These are phyloP conservation scores for Astragalus membranaceus DNA, from an alignment of 306 rosid species.

Conservation along the genomic window DNA sequence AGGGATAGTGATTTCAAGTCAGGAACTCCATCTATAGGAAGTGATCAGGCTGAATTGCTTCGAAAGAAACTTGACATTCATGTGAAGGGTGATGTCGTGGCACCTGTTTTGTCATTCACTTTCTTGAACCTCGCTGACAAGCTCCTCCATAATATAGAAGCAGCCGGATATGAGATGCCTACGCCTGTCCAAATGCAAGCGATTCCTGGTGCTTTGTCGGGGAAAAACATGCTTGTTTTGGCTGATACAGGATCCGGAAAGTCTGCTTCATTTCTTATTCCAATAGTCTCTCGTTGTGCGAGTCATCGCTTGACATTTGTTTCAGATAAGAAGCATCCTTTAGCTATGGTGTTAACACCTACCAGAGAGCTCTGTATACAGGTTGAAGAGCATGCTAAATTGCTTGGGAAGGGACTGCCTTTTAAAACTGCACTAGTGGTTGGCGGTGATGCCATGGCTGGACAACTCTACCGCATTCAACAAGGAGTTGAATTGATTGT, in stretches of 20 bases:
- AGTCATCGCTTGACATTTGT: conserved; percentile 27
- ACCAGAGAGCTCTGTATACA: conserved; percentile 81
- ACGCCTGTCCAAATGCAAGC: conserved; percentile 94
- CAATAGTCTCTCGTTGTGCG: conserved; percentile 50
- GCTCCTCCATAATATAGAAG: conserved; percentile 67
- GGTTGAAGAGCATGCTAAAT: conserved; percentile 76
- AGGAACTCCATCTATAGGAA: conserved; percentile 24
- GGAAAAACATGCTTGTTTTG: conserved; percentile 69
- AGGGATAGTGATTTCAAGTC: conserved; percentile 30
- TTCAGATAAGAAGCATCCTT: conserved; percentile 42
- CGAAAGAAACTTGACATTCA: conserved; percentile 55
- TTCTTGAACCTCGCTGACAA: conserved; percentile 52
- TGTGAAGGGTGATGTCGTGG: conserved; percentile 49
- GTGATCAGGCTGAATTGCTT: conserved; percentile 44
- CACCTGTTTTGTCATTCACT: conserved; percentile 57
- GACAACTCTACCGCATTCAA: conserved; percentile 69
- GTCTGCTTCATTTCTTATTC: conserved; percentile 71
- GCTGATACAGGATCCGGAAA: conserved; percentile 84
- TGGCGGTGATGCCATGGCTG: conserved; percentile 81
- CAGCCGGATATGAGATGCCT: conserved; percentile 73
- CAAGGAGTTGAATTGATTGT: conserved; percentile 84
- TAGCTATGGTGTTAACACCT: conserved; percentile 71
- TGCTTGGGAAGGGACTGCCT: conserved; percentile 69
- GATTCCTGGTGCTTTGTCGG: conserved; percentile 62
- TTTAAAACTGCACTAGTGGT: conserved; percentile 90